These are phyloP conservation scores for Linnemannia elongata DNA, from an alignment of 192 early-diverging fungal species.

Conservation along the genomic window DNA sequence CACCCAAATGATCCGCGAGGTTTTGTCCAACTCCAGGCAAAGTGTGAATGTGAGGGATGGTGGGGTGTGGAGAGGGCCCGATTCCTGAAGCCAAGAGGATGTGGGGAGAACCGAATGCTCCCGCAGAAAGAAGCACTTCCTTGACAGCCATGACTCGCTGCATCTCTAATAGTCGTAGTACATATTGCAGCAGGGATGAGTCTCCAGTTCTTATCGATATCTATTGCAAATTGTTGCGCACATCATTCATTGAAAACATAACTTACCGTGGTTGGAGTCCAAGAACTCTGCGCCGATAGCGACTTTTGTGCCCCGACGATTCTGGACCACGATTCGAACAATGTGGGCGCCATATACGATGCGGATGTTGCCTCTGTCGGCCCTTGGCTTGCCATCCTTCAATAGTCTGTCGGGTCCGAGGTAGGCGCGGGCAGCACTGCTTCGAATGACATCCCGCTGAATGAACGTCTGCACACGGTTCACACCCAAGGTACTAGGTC, in stretches of 20 bases:
- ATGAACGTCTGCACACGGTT: constrained; percentile 48
- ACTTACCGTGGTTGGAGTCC: constrained; percentile 36
- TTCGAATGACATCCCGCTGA: constrained; percentile 39
- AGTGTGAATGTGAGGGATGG: constrained; percentile 54
- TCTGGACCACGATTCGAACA: constrained; percentile 28
- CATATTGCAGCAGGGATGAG: neutral
- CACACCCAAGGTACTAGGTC: constrained; percentile 29
- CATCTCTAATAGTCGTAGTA: constrained; percentile 6
- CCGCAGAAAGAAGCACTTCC: constrained; percentile 62
- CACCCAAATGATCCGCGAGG: constrained; percentile 55
- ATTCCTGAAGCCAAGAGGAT: constrained; percentile 61
- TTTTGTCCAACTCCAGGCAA: constrained; percentile 53
- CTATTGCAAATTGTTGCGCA: neutral
- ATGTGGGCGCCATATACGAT: constrained; percentile 50
- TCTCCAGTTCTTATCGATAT: neutral
- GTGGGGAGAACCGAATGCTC: constrained; percentile 55
- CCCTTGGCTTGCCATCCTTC: constrained; percentile 15
- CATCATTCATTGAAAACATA: neutral
- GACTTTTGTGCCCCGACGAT: constrained; percentile 27
- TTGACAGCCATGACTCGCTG: constrained; percentile 34
- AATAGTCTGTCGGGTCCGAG: constrained; percentile 23
- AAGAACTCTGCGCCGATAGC: constrained; percentile 48
- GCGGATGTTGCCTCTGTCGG: constrained; percentile 27
- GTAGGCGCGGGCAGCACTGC: constrained; percentile 39
- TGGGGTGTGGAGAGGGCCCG: constrained; percentile 38